Percentiles rank a stretch among this genome's conserved stretches.
Conservation (phyloP, 345 rosid species). For the Fremontodendron californicum region DNA sequence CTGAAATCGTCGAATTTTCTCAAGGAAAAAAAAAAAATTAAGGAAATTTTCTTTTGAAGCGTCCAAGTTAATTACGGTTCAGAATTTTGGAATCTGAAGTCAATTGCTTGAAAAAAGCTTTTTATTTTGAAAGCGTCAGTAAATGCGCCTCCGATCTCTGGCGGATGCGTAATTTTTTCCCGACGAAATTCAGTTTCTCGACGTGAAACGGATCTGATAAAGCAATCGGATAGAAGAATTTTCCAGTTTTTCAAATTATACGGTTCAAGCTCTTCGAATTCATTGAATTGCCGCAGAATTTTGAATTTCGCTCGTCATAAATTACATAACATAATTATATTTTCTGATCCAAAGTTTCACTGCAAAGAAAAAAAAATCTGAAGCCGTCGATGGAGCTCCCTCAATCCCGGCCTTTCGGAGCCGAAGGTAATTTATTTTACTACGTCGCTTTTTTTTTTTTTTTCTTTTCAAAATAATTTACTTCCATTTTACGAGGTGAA, state of each 20-base stretch:
- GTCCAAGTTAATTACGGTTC: background rate
- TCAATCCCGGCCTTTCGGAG: conserved; percentile 64
- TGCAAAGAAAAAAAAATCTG: background rate
- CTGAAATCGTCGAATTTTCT: background rate
- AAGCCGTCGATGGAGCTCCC: conserved; percentile 72
- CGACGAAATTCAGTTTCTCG: background rate
- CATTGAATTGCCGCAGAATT: conserved; percentile 11
- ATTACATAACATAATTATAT: background rate
- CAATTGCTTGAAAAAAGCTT: background rate
- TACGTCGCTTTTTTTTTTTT: background rate
- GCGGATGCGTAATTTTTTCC: conserved; percentile 10
- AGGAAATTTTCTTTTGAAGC: background rate
- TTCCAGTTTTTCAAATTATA: background rate
- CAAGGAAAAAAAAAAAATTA: background rate
- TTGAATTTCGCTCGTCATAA: background rate
- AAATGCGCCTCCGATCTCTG: conserved; percentile 36
- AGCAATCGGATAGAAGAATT: conserved; percentile 2
- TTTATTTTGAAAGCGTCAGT: conserved; percentile 3
- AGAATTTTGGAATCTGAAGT: background rate
- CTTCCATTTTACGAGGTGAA: background rate
- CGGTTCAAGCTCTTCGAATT: conserved; percentile 7
- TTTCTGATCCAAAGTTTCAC: conserved; percentile 6
- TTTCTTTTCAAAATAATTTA: background rate
- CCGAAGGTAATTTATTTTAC: conserved; percentile 48
- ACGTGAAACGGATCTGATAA: conserved; percentile 40